Conservation (phyloP, 441 rosid species). For the Daphne laureola region DNA sequence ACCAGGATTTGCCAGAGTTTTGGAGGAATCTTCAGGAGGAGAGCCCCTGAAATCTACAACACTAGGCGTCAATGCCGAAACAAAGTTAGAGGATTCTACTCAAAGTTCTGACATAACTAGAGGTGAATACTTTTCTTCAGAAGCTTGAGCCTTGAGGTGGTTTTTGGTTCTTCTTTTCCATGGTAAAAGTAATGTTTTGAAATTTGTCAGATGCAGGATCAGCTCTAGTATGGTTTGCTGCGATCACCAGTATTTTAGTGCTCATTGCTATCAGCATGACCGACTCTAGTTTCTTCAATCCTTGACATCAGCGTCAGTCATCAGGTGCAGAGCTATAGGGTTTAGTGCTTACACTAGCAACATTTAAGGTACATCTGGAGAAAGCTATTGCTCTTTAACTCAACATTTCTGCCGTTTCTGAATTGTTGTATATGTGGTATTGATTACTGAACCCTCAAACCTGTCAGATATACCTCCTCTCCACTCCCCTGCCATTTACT, state of each 20-base stretch:
- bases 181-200: constrained; percentile 6
- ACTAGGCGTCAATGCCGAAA: constrained; percentile 21
- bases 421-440: too few species aligned
- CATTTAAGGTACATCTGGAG: constrained; percentile 25
- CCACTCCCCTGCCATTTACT: background rate
- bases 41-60: constrained; percentile 28
- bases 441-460: too few species aligned
- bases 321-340: constrained; percentile 15
- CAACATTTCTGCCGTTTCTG: constrained; percentile 1
- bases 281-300: constrained; percentile 78
- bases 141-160: constrained; percentile 11
- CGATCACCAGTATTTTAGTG: constrained; percentile 55
- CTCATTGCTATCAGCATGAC: constrained; percentile 62
- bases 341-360: constrained; percentile 17
- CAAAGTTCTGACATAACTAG: constrained; percentile 27
- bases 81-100: constrained; percentile 24
- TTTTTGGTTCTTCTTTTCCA: constrained; percentile 4
- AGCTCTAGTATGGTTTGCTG: constrained; percentile 57
- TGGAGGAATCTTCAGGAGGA: constrained; percentile 30
- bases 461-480: too few species aligned
- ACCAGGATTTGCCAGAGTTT: constrained; percentile 42
- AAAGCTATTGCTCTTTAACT: constrained; percentile 8
- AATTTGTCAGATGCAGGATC: constrained; percentile 48
- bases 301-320: constrained; percentile 29
- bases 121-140: constrained; percentile 16